Percentiles rank a stretch among this genome's conserved stretches.
Evolutionary conservation across 345 rosid species (phyloP).

Genomic region (Populus euphratica): DNA sequence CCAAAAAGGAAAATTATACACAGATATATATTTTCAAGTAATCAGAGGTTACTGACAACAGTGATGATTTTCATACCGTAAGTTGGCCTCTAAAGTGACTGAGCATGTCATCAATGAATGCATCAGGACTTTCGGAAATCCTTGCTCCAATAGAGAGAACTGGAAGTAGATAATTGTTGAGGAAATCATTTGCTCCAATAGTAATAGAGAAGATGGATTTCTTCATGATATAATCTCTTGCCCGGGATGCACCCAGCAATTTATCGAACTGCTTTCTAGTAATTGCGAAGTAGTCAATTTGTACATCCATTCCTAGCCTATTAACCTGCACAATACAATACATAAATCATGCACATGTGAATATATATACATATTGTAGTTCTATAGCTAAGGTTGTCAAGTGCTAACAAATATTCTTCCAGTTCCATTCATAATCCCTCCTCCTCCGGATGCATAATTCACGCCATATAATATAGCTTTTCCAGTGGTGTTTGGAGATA

Average conservation of each 20-base stretch:
- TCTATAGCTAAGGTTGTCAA: too few species aligned
- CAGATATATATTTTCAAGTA: neutral
- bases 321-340: constrained; percentile 47
- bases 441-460: constrained; percentile 93
- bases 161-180: constrained; percentile 85
- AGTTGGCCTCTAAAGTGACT: constrained; percentile 57
- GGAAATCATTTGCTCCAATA: constrained; percentile 84
- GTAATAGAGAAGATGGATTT: constrained; percentile 70
- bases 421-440: constrained; percentile 87
- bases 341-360: neutral
- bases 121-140: constrained; percentile 62
- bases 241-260: constrained; percentile 62
- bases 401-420: constrained; percentile 71
- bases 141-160: constrained; percentile 73
- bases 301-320: constrained; percentile 83
- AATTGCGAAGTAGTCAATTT: constrained; percentile 64
- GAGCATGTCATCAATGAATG: constrained; percentile 67
- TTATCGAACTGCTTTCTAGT: constrained; percentile 68
- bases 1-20: neutral
- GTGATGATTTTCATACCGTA: constrained; percentile 1
- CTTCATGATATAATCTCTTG: constrained; percentile 51
- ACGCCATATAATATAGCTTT: constrained; percentile 65
- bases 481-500: constrained; percentile 75
- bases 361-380: too few species aligned
- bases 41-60: neutral